phyloP scores from a whole-genome alignment of 192 early-diverging fungal species.

The Rhizoclosmatium globosum region DNA sequence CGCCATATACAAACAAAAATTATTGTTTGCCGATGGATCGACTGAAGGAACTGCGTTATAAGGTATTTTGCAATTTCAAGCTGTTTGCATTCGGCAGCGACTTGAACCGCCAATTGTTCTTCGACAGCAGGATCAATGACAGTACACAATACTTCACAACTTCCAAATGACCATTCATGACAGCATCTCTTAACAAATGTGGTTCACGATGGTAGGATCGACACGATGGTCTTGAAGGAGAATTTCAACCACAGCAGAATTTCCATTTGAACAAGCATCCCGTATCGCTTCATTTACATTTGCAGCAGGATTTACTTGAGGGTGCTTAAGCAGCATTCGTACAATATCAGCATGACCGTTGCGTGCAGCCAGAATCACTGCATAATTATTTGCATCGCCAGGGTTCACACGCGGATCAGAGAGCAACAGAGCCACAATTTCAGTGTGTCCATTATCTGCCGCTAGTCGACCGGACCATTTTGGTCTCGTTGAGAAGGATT shows the following conservation, averaged over 20 bases:
- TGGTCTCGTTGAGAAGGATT: neutral
- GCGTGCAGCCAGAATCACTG: constrained; percentile 6
- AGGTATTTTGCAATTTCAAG: constrained; percentile 16
- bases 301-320: neutral
- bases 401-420: constrained; percentile 13
- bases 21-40: neutral
- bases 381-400: constrained; percentile 10
- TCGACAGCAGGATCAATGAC: neutral
- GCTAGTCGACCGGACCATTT: constrained; percentile 6
- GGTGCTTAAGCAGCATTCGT: neutral
- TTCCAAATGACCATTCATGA: constrained; percentile 6
- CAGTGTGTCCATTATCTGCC: constrained; percentile 9
- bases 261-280: neutral
- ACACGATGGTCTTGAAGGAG: neutral
- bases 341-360: constrained; percentile 9
- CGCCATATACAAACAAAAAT: neutral
- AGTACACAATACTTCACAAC: neutral
- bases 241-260: neutral
- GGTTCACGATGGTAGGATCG: neutral
- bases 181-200: constrained; percentile 5
- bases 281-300: constrained; percentile 7
- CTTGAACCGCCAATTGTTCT: neutral
- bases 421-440: constrained; percentile 31
- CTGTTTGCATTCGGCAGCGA: neutral
- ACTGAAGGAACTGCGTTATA: constrained; percentile 13